A percentile compares a stretch with the other conserved stretches of the same genome.
Conservation (phyloP, 2,329 filamentous ascomycete genomes). For the Hypoxylon sp. region DNA sequence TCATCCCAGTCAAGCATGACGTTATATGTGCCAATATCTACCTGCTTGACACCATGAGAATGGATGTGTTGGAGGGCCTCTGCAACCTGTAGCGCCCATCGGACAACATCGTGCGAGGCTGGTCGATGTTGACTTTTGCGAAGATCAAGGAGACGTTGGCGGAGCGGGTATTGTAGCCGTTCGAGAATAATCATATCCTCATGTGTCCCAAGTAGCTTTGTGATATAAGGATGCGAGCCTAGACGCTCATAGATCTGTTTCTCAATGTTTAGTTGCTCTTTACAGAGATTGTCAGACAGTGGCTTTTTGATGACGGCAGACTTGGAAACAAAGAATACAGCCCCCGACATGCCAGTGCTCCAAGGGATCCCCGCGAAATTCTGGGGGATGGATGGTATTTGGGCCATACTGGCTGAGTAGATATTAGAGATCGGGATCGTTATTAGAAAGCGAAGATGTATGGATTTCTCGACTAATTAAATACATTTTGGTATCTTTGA, state of each 20-base stretch:
- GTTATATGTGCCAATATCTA: slow-evolving; percentile 2
- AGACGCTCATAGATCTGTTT: not conserved
- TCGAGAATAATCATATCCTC: not conserved
- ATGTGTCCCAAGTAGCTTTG: not conserved
- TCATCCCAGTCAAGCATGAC: not conserved
- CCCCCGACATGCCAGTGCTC: not conserved
- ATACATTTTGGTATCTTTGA: not conserved
- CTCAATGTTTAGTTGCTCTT: not conserved
- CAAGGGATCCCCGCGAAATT: not conserved
- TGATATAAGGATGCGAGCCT: not conserved
- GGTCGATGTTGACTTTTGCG: not conserved
- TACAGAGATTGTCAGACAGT: not conserved
- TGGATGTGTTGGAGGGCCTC: not conserved
- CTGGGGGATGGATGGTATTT: not conserved
- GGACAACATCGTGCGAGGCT: not conserved
- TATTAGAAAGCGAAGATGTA: not conserved
- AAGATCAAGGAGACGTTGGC: not conserved
- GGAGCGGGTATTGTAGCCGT: not conserved
- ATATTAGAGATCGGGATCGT: not conserved
- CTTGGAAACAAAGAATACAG: not conserved
- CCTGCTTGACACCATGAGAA: not conserved
- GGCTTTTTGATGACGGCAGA: not conserved
- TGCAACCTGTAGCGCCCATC: not conserved
- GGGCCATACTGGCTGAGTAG: not conserved
- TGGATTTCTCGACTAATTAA: not conserved